Conservation (phyloP, 2,329 filamentous ascomycete species). For the Mariannaea elegans region DNA sequence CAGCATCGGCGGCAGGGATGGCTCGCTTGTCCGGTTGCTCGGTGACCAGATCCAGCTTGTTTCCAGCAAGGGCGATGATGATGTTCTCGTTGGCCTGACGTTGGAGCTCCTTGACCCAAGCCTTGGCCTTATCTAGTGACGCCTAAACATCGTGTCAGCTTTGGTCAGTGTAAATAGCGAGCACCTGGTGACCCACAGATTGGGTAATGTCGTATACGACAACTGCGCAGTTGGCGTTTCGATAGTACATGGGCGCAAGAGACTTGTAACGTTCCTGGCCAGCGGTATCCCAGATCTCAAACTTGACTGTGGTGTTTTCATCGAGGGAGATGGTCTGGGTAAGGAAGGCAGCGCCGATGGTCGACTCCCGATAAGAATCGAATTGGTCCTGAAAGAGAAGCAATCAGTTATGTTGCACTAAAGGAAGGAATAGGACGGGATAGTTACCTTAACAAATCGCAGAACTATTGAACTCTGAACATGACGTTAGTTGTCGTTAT, state of each 20-base stretch:
- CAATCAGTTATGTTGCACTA: slow-evolving; percentile 21
- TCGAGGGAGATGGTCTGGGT: slow-evolving; percentile 99
- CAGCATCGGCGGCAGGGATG: slow-evolving; percentile 86
- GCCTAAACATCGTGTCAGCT: slow-evolving; percentile 63
- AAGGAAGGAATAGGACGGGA: neutral
- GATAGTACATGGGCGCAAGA: slow-evolving; percentile 98
- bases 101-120: slow-evolving; percentile 99
- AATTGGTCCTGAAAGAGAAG: slow-evolving; percentile 83
- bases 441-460: slow-evolving; percentile 94
- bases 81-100: slow-evolving; percentile 99
- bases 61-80: slow-evolving; percentile 96
- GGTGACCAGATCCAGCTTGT: slow-evolving; percentile 95
- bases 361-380: slow-evolving; percentile 95
- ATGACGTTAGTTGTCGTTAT: slow-evolving; percentile 21
- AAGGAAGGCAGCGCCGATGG: slow-evolving; percentile 97
- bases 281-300: slow-evolving; percentile 99
- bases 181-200: slow-evolving; percentile 71
- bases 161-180: neutral
- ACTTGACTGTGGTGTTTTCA: slow-evolving; percentile 98
- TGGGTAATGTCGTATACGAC: slow-evolving; percentile 99
- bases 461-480: slow-evolving; percentile 92
- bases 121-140: slow-evolving; percentile 98
- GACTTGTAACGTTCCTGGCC: slow-evolving; percentile 99
- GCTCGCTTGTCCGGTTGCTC: slow-evolving; percentile 96
- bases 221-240: slow-evolving; percentile 98